Base-by-base conservation (phyloP, 1,139 yeast genomes). In the Blastobotrys serpentis region DNA sequence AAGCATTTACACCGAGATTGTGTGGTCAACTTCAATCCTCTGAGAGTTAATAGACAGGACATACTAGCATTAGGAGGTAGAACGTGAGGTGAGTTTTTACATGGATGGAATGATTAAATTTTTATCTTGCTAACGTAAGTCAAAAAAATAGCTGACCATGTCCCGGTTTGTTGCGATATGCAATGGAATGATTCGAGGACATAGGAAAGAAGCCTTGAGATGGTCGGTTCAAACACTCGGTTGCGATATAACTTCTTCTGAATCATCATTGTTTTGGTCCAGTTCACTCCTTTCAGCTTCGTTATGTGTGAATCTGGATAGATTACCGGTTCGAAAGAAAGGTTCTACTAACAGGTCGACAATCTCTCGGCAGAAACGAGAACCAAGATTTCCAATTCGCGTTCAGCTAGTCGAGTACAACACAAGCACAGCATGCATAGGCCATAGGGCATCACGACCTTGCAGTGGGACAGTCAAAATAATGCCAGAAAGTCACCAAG, bases 181-280 rank as follows among this genome's bases (percentile, higher is more conserved):
- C 44, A 51, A 51, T 33, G 22, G 37, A 21, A 42, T 42, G 13
- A 44, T 46, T 17, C 17, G 47, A 18, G 34, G 46, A n/a, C 51
- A 46, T 14, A 36, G 54, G 8, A 44, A 37, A 30, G 54, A 51
- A 19, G 48, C 54, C 6, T 17, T 49, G 22, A 10, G 37, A 26
- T 51, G 54, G 54, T 51, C 54, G 11, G 26, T 48, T 16, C 50
- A 51, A 16, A 29, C 22, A 6, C 39, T 46, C 7, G 37, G 36
- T n/a, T 29, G 16, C 11, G 46, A 43, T 11, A 14, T 32, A 10
- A 16, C 32, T 14, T 25, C 33, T n/a, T 40, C 34, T 11, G 30
- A 18, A 14, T 29, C 34, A 14, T 16, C 19, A 10, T 29, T 25
- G 11, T 29, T 29, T 29, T 36, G 40, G 40, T 36, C 40, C 14